These are phyloP conservation scores for Arachis monticola DNA, from an alignment of 331 rosid species.

Conservation along the genomic window DNA sequence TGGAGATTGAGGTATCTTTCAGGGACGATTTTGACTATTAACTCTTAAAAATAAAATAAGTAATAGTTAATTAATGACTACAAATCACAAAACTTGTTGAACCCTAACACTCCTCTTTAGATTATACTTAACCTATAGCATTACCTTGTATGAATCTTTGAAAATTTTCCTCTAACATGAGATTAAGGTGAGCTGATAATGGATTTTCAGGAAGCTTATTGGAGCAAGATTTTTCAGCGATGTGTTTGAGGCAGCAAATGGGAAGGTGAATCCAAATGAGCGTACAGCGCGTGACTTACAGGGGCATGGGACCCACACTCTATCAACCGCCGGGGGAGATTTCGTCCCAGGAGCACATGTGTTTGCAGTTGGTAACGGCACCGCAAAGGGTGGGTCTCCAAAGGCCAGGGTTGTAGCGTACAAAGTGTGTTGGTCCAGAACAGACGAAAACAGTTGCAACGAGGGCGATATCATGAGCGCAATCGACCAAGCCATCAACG, in stretches of 20 bases:
- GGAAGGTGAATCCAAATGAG: neutral
- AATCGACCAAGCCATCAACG: conserved; percentile 74
- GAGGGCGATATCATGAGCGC: conserved; percentile 54
- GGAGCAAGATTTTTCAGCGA: conserved; percentile 68
- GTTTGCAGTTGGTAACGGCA: conserved; percentile 64
- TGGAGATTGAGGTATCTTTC: no score
- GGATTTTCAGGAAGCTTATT: conserved; percentile 62
- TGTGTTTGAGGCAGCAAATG: conserved; percentile 25
- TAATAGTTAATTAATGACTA: no score
- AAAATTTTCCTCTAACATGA: no score
- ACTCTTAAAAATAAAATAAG: no score
- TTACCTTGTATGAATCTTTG: no score
- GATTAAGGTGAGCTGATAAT: no score
- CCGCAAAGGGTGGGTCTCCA: conserved; percentile 84
- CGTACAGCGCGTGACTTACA: conserved; percentile 53
- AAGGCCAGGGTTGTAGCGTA: conserved; percentile 72
- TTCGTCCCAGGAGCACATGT: conserved; percentile 48
- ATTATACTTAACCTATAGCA: no score
- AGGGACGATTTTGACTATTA: no score
- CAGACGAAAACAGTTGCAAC: conserved; percentile 38
- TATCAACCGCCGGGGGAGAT: conserved; percentile 68
- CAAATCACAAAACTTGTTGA: no score
- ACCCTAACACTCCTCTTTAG: no score
- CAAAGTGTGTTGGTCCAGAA: conserved; percentile 70
- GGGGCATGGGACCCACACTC: conserved; percentile 78